Conservation (phyloP, 2,329 filamentous ascomycete species). For the Neocatenulostroma microsporum region DNA sequence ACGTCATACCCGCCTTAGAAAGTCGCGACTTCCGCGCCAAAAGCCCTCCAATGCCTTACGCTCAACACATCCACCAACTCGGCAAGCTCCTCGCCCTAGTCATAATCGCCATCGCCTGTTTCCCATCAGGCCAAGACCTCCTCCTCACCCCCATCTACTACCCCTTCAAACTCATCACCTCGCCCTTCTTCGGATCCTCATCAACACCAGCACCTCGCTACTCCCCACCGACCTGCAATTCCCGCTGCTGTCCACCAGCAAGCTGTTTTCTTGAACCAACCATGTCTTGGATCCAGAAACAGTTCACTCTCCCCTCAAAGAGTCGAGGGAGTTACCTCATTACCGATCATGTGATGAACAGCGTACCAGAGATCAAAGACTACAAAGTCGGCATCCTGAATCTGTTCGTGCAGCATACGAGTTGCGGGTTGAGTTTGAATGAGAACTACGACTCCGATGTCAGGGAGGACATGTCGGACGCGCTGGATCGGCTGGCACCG, state of each 20-base stretch:
- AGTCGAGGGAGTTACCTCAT: constrained; percentile 83
- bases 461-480: constrained; percentile 80
- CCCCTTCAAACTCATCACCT: constrained; percentile 30
- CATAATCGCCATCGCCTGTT: constrained; percentile 45
- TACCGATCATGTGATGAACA: constrained; percentile 62
- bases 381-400: constrained; percentile 84
- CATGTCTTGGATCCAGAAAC: constrained; percentile 73
- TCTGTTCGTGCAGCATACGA: constrained; percentile 93
- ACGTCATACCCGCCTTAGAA: too few relatives aligned
- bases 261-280: constrained; percentile 17
- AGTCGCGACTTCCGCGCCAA: too few relatives aligned
- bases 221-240: constrained; percentile 17
- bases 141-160: constrained; percentile 42
- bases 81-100: constrained; percentile 41
- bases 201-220: constrained; percentile 12
- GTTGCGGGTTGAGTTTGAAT: constrained; percentile 81
- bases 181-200: constrained; percentile 21
- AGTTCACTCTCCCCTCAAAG: constrained; percentile 67
- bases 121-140: constrained; percentile 43
- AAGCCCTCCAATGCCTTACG: constrained; percentile 15
- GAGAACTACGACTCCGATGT: constrained; percentile 87
- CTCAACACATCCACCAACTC: constrained; percentile 22
- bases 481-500: constrained; percentile 81
- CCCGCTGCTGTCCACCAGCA: constrained; percentile 27
- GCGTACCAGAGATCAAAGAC: constrained; percentile 68